phyloP scores from a whole-genome alignment of 129 eudicot genomes.

The Chrysanthemum makinoi region DNA sequence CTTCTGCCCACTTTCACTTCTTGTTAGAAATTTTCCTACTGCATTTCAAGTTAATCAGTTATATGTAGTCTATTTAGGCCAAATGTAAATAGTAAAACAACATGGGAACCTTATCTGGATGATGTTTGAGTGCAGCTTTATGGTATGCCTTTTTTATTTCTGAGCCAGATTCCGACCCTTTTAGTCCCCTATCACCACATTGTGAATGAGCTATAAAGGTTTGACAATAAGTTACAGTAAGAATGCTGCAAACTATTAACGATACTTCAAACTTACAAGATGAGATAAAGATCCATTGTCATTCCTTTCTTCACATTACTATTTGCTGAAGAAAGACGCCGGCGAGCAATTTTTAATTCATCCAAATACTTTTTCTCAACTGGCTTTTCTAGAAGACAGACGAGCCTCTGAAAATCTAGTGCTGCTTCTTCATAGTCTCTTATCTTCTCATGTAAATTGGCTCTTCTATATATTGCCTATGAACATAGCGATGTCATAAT shows the following conservation, averaged over 20 bases:
- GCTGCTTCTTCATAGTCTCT: constrained; percentile 84
- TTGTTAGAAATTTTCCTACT: constrained; percentile 75
- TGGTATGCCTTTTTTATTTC: constrained; percentile 91
- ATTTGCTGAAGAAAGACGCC: constrained; percentile 54
- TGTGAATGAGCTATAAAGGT: background rate
- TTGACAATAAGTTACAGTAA: background rate
- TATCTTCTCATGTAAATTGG: constrained; percentile 83
- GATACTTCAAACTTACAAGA: constrained; percentile 55
- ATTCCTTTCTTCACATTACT: constrained; percentile 45
- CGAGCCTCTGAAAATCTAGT: constrained; percentile 51
- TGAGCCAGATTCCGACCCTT: constrained; percentile 62
- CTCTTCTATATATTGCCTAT: constrained; percentile 89
- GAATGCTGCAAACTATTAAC: background rate
- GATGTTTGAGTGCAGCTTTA: constrained; percentile 92
- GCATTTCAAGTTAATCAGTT: constrained; percentile 16
- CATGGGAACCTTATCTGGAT: constrained; percentile 81
- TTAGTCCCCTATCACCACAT: constrained; percentile 58
- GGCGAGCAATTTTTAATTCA: constrained; percentile 60
- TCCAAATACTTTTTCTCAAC: constrained; percentile 28
- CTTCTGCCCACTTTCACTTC: constrained; percentile 63
- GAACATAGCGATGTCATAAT: background rate
- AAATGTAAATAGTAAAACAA: background rate
- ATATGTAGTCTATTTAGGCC: background rate
- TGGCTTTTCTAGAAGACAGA: constrained; percentile 58
- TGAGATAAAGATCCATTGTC: constrained; percentile 59